A percentile compares a stretch with the other conserved stretches of the same genome.
phyloP scores from a whole-genome alignment of 2,329 filamentous ascomycete species.

The Cercospora sp. region DNA sequence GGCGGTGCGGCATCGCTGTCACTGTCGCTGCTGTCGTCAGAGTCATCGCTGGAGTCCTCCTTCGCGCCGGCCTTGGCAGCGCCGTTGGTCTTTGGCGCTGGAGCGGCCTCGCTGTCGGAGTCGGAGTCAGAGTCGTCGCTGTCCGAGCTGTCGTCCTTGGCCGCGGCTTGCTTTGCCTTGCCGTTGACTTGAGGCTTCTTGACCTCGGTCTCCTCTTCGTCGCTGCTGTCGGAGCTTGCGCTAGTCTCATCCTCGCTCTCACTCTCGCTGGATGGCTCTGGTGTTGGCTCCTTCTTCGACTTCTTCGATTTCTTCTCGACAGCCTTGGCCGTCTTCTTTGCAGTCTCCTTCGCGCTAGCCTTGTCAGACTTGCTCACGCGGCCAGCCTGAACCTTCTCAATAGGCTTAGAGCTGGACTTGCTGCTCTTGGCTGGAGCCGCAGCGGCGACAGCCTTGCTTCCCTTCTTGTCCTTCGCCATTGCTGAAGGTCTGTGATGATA shows the following conservation, averaged over 20 bases:
- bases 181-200: conserved; percentile 33
- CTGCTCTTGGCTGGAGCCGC: conserved; percentile 33
- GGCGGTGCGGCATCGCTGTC: conserved; percentile 36
- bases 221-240: conserved; percentile 42
- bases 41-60: conserved; percentile 23
- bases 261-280: conserved; percentile 44
- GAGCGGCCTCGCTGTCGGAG: conserved; percentile 37
- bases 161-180: conserved; percentile 29
- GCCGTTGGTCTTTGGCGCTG: conserved; percentile 34
- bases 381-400: conserved; percentile 62
- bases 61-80: conserved; percentile 33
- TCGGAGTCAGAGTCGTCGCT: conserved; percentile 29
- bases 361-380: conserved; percentile 69
- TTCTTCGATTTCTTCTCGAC: conserved; percentile 44
- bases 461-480: conserved; percentile 51
- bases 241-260: conserved; percentile 37
- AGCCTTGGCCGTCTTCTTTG: conserved; percentile 51
- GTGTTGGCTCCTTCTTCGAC: conserved; percentile 50
- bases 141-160: conserved; percentile 25
- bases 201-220: conserved; percentile 37
- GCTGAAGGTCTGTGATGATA: conserved; percentile 40
- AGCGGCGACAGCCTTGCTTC: conserved; percentile 36
- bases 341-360: conserved; percentile 56
- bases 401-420: conserved; percentile 33
- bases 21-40: conserved; percentile 29